Evolutionary conservation across 1,284 basidiomycete species (phyloP).

Genomic region (Tilletiaria anomala): DNA sequence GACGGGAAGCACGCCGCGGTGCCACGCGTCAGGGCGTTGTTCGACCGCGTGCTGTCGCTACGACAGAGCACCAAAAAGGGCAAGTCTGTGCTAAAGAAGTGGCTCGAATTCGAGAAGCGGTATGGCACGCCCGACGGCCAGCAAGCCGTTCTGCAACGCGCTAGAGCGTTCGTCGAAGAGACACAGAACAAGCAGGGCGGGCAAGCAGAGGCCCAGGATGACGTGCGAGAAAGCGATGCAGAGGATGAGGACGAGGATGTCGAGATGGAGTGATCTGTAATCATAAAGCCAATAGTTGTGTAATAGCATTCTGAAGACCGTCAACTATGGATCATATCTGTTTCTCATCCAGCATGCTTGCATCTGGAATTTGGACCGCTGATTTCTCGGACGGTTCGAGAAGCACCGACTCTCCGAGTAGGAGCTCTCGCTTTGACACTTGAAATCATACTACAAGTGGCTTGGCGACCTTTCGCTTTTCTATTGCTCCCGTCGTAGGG

Average conservation of each 20-base stretch:
- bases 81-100: constrained; percentile 76
- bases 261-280: too few species aligned
- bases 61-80: constrained; percentile 91
- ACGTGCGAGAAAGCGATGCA: too few species aligned
- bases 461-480: constrained; percentile 78
- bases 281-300: too few species aligned
- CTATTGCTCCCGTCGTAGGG: constrained; percentile 61
- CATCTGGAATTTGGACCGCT: too few species aligned
- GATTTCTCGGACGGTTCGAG: too few species aligned
- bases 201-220: too few species aligned
- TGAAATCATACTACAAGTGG: constrained; percentile 43
- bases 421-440: too few species aligned
- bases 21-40: constrained; percentile 51
- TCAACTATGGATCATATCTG: too few species aligned
- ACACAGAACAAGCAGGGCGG: constrained; percentile 1
- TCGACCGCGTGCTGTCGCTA: constrained; percentile 62
- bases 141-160: constrained; percentile 66
- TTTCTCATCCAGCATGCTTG: too few species aligned
- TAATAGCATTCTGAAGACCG: too few species aligned
- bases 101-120: constrained; percentile 74
- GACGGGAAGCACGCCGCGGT: neutral
- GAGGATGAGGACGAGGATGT: too few species aligned
- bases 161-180: constrained; percentile 52
- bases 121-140: constrained; percentile 76
- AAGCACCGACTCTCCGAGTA: too few species aligned